phyloP scores from a whole-genome alignment of 306 rosid species.

The Elaeagnus macrophylla region DNA sequence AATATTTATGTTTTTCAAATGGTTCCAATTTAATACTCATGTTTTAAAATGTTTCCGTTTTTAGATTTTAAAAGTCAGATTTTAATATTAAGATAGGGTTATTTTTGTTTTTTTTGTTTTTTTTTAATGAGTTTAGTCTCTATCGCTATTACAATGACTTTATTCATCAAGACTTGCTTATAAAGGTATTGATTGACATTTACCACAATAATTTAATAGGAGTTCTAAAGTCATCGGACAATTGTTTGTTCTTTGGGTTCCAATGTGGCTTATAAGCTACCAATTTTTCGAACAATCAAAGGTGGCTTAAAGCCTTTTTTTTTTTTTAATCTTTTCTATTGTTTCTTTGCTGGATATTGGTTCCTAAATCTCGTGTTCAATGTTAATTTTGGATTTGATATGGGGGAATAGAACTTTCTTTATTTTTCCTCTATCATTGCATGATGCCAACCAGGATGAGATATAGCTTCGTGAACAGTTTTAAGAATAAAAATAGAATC shows the following conservation, averaged over 20 bases:
- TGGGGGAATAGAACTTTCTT: conserved; percentile 4
- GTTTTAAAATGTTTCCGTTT: too few relatives aligned
- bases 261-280: conserved; percentile 13
- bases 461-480: too few relatives aligned
- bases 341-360: not conserved
- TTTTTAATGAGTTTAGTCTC: too few relatives aligned
- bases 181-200: not conserved
- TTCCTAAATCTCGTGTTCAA: conserved; percentile 22
- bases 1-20: too few relatives aligned
- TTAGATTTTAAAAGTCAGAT: too few relatives aligned
- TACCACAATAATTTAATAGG: not conserved
- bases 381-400: conserved; percentile 14
- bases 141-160: too few relatives aligned
- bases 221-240: conserved; percentile 7
- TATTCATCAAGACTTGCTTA: too few relatives aligned
- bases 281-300: conserved; percentile 16
- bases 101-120: too few relatives aligned
- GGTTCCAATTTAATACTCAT: too few relatives aligned
- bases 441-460: too few relatives aligned
- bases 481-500: too few relatives aligned
- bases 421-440: not conserved
- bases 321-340: not conserved
- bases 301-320: conserved; percentile 9
- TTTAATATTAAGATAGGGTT: too few relatives aligned
- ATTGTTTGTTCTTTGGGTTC: conserved; percentile 17